These are phyloP conservation scores for Cyberlindnera bimundalis DNA, from an alignment of 805 yeast species.

Conservation along the genomic window DNA sequence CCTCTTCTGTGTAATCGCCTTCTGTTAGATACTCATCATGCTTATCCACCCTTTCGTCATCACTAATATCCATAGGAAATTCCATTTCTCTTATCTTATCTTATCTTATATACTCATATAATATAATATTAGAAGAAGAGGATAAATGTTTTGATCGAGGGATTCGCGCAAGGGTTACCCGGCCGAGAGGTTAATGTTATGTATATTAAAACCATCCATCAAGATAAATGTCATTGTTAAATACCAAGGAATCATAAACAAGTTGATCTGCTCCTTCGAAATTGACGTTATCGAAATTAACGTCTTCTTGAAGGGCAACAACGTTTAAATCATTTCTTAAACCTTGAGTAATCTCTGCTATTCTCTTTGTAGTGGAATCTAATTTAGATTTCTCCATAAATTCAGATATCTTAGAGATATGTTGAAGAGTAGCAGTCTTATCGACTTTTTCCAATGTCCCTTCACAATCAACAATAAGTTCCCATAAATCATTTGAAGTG, in stretches of 20 bases:
- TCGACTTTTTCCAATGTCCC: slow-evolving; percentile 13
- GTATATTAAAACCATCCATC: slow-evolving; percentile 12
- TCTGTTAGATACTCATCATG: slow-evolving; percentile 7
- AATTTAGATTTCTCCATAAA: slow-evolving; percentile 27
- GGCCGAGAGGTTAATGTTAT: background rate
- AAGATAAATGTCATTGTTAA: slow-evolving; percentile 27
- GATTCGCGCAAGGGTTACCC: too few species aligned
- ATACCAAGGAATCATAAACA: slow-evolving; percentile 23
- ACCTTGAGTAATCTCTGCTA: slow-evolving; percentile 41
- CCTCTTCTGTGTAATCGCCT: too few species aligned
- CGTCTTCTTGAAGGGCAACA: slow-evolving; percentile 27
- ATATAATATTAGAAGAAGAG: too few species aligned
- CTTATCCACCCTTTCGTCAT: slow-evolving; percentile 20
- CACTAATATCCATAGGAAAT: slow-evolving; percentile 21
- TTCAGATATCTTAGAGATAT: slow-evolving; percentile 22
- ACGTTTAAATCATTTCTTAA: slow-evolving; percentile 41
- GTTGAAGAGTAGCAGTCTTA: slow-evolving; percentile 19
- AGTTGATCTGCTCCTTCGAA: slow-evolving; percentile 23
- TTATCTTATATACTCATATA: too few species aligned
- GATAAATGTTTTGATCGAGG: too few species aligned
- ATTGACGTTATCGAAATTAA: slow-evolving; percentile 19
- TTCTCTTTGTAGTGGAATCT: slow-evolving; percentile 42
- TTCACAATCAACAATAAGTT: slow-evolving; percentile 9
- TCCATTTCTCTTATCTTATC: slow-evolving; percentile 11
- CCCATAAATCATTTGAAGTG: slow-evolving; percentile 21